phyloP scores from a whole-genome alignment of 805 yeast species.

The Lachancea cidri region DNA sequence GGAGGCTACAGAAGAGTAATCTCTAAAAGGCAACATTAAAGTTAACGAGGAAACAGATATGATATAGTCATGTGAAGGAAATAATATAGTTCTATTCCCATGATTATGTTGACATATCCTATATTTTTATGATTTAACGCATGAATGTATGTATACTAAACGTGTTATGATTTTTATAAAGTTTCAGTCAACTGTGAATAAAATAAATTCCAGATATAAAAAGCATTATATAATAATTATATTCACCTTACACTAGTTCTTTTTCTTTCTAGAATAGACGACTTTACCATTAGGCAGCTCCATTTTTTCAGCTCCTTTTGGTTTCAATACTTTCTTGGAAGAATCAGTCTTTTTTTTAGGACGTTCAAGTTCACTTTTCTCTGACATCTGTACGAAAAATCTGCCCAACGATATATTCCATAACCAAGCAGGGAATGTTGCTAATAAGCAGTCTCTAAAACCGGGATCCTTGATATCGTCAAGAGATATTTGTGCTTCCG shows the following conservation, averaged over 20 bases:
- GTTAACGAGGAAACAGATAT: slow-evolving; percentile 35
- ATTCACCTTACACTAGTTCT: not conserved
- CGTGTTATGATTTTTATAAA: slow-evolving; percentile 7
- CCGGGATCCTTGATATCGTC: slow-evolving; percentile 46
- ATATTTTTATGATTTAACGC: slow-evolving; percentile 8
- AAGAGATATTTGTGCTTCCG: slow-evolving; percentile 39
- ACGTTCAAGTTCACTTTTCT: slow-evolving; percentile 2
- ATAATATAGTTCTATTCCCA: not conserved
- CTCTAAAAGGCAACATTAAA: not conserved
- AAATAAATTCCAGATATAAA: not conserved
- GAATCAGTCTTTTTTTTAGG: slow-evolving; percentile 11
- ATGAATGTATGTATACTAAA: slow-evolving; percentile 8
- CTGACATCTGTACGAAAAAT: slow-evolving; percentile 10
- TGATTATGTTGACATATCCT: not conserved
- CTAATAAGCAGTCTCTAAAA: slow-evolving; percentile 43
- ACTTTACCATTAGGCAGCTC: slow-evolving; percentile 61
- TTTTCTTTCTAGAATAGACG: slow-evolving; percentile 37
- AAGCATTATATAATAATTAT: not conserved
- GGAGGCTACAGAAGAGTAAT: not conserved
- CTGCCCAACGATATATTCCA: slow-evolving; percentile 46
- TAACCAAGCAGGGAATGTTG: slow-evolving; percentile 37
- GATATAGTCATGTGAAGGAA: slow-evolving; percentile 22
- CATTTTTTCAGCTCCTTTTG: slow-evolving; percentile 39
- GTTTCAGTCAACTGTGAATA: not conserved
- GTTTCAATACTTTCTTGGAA: slow-evolving; percentile 27